Conservation (phyloP, 2,329 filamentous ascomycete genomes). For the Fusarium odoratissimum region DNA sequence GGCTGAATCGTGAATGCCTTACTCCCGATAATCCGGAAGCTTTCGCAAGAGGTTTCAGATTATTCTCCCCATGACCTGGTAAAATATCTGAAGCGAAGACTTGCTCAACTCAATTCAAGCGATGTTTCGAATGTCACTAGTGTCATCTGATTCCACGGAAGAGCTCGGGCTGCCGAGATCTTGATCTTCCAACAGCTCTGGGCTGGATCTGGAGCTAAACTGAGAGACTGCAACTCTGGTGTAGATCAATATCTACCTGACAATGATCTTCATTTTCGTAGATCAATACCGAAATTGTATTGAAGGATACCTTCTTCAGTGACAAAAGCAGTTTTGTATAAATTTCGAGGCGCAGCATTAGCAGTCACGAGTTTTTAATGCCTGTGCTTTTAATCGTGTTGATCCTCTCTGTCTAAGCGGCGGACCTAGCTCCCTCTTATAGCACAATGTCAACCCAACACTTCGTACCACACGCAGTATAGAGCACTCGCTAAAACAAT, state of each 20-base stretch:
- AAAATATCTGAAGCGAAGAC: slow-evolving; percentile 4
- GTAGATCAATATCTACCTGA: slow-evolving; percentile 7
- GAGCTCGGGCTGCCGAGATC: slow-evolving; percentile 16
- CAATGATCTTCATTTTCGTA: slow-evolving; percentile 1
- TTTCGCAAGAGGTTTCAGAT: not conserved
- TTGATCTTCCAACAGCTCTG: slow-evolving; percentile 13
- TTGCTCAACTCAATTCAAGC: slow-evolving; percentile 5
- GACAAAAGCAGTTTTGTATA: not conserved
- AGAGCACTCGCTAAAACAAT: not conserved
- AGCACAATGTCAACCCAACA: not conserved
- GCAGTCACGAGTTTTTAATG: not conserved
- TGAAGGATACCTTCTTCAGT: not conserved
- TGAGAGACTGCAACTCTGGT: slow-evolving; percentile 1
- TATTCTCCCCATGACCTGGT: not conserved
- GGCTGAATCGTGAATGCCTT: not conserved
- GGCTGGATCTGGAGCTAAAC: slow-evolving; percentile 26
- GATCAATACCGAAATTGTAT: not conserved
- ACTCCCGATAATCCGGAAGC: not conserved
- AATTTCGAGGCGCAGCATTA: not conserved
- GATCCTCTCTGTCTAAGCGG: not conserved
- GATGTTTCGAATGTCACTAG: slow-evolving; percentile 17
- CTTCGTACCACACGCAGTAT: not conserved
- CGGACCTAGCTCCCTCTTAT: not conserved
- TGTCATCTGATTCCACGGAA: slow-evolving; percentile 8
- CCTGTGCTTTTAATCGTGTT: not conserved